Evolutionary conservation across 495 filamentous ascomycete genomes (phyloP).

Genomic region (Letharia columbiana): DNA sequence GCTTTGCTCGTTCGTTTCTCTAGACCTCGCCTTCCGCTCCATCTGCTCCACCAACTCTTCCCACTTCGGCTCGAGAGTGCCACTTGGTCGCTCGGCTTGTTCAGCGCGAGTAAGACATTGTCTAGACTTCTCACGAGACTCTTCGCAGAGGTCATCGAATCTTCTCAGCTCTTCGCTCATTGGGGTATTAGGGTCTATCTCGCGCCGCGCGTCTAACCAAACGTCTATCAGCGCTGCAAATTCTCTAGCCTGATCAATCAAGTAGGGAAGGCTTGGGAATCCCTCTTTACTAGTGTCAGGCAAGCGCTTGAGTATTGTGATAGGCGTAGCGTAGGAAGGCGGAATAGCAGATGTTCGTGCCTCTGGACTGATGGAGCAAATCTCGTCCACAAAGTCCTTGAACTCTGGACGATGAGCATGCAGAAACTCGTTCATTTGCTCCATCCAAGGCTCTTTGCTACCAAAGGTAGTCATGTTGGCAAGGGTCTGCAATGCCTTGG

Average conservation of each 20-base stretch:
- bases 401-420: conserved; percentile 51
- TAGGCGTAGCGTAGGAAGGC: conserved; percentile 85
- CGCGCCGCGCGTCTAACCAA: conserved; percentile 58
- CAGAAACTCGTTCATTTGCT: conserved; percentile 78
- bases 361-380: conserved; percentile 74
- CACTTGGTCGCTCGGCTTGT: conserved; percentile 55
- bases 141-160: conserved; percentile 69
- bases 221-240: conserved; percentile 82
- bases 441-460: conserved; percentile 97
- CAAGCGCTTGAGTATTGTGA: conserved; percentile 79
- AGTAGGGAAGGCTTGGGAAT: conserved; percentile 87
- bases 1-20: conserved; percentile 28
- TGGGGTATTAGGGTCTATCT: conserved; percentile 33
- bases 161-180: conserved; percentile 54
- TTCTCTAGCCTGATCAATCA: conserved; percentile 83
- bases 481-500: conserved; percentile 90
- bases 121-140: conserved; percentile 62
- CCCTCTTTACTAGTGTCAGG: conserved; percentile 80
- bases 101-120: conserved; percentile 67
- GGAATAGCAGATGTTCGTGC: conserved; percentile 55
- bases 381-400: conserved; percentile 76
- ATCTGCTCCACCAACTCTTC: conserved; percentile 67
- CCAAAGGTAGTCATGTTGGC: conserved; percentile 92
- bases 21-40: conserved; percentile 39
- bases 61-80: conserved; percentile 54